These are phyloP conservation scores for Hygrophorus pudorinus DNA, from an alignment of 768 basidiomycete species.

Conservation along the genomic window DNA sequence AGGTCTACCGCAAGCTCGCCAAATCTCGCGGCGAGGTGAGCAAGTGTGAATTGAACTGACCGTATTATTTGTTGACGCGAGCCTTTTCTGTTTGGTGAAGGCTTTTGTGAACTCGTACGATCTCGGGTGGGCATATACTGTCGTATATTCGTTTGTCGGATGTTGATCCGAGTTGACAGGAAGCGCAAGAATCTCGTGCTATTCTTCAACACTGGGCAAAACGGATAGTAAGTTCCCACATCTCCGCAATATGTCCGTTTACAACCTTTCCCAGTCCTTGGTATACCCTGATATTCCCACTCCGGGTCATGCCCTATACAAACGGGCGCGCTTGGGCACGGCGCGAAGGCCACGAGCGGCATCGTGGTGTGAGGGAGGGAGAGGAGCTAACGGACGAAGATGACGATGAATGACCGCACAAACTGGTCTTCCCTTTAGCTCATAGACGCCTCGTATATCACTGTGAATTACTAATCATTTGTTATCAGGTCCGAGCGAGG, in stretches of 20 bases:
- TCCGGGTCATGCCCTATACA: constrained; percentile 71
- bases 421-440: constrained; percentile 6
- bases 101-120: constrained; percentile 88
- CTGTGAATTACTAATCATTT: not conserved
- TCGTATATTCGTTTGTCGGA: not conserved
- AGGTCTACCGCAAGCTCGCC: constrained; percentile 63
- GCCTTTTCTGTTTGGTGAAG: constrained; percentile 27
- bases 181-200: constrained; percentile 59
- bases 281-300: constrained; percentile 74
- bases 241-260: not conserved
- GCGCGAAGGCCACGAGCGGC: constrained; percentile 48
- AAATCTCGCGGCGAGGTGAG: constrained; percentile 58
- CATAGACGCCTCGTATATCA: constrained; percentile 6
- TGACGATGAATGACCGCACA: constrained; percentile 29
- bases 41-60: not conserved
- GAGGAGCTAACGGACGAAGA: constrained; percentile 89
- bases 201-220: constrained; percentile 80
- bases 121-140: constrained; percentile 47
- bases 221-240: constrained; percentile 58
- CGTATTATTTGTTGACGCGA: not conserved
- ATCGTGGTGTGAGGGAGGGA: constrained; percentile 54
- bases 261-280: constrained; percentile 42
- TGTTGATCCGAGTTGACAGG: constrained; percentile 16
- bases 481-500: too few relatives aligned
- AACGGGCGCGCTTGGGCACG: constrained; percentile 81